Evolutionary conservation across 2,329 filamentous ascomycete genomes (phyloP).

Genomic region (Ophiostoma perfectum): DNA sequence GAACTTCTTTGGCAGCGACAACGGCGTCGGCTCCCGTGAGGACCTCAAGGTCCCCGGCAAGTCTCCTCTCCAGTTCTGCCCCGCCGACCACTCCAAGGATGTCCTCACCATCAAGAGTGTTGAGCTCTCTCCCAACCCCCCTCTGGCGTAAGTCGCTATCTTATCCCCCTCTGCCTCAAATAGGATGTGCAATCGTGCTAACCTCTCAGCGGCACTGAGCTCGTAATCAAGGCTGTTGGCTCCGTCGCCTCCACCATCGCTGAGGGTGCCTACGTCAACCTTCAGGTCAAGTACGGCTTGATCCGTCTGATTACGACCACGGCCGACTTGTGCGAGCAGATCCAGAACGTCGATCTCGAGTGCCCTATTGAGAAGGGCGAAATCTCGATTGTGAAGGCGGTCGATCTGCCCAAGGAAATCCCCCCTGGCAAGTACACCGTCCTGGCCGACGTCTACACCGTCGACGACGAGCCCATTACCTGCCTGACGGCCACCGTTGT

Average conservation of each 20-base stretch:
- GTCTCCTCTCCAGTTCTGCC: conserved; percentile 78
- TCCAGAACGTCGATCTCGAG: conserved; percentile 78
- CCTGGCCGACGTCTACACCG: conserved; percentile 74
- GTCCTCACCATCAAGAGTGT: conserved; percentile 73
- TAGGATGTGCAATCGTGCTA: no score
- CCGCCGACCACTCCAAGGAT: conserved; percentile 59
- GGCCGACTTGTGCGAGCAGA: conserved; percentile 82
- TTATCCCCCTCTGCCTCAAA: neutral
- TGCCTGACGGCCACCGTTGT: conserved; percentile 73
- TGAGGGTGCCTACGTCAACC: conserved; percentile 71
- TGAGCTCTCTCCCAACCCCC: conserved; percentile 80
- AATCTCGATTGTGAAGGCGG: conserved; percentile 68
- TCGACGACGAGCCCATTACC: conserved; percentile 69
- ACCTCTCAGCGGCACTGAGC: conserved; percentile 60
- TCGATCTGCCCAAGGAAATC: conserved; percentile 79
- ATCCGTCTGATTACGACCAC: conserved; percentile 80
- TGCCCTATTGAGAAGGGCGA: conserved; percentile 82
- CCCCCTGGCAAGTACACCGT: conserved; percentile 90
- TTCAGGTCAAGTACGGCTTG: conserved; percentile 89
- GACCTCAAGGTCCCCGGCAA: conserved; percentile 69
- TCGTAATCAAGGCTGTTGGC: conserved; percentile 74
- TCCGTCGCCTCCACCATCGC: conserved; percentile 66
- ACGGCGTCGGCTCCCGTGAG: conserved; percentile 44
- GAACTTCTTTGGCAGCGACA: conserved; percentile 44
- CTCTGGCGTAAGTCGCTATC: conserved; percentile 60